Conservation (phyloP, 2,329 filamentous ascomycete genomes). For the Cryoendolithus antarcticus region DNA sequence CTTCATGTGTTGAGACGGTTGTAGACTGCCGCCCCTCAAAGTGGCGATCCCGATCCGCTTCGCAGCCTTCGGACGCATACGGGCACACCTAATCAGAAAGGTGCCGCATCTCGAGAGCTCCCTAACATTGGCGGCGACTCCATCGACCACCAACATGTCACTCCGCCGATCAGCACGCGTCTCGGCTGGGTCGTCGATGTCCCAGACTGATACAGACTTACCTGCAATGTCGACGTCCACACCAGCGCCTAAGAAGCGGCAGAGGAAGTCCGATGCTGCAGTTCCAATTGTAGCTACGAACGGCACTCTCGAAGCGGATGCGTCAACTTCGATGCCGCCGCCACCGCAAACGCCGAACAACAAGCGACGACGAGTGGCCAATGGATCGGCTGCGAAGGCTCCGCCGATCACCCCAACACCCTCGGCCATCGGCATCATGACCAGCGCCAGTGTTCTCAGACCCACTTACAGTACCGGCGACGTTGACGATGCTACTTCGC, state of each 20-base stretch:
- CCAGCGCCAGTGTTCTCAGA: conserved; percentile 19
- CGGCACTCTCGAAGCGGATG: no score
- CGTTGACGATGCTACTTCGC: conserved; percentile 23
- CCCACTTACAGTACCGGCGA: conserved; percentile 29
- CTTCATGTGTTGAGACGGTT: no score
- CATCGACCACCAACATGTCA: conserved; percentile 30
- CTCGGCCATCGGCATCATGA: conserved; percentile 35
- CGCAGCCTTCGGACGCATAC: no score
- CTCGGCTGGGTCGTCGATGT: conserved; percentile 2
- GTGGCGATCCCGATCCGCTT: no score
- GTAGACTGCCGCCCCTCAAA: no score
- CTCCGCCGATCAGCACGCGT: conserved; percentile 41
- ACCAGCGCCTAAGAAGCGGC: conserved; percentile 11
- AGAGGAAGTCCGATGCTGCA: conserved; percentile 11
- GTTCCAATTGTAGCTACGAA: not conserved
- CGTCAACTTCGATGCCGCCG: conserved; percentile 7
- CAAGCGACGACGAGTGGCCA: conserved; percentile 18
- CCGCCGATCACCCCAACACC: conserved; percentile 38
- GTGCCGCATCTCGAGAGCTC: no score
- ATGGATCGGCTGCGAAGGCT: conserved; percentile 11
- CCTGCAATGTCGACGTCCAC: conserved; percentile 1
- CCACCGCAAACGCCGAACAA: conserved; percentile 20
- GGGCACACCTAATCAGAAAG: no score
- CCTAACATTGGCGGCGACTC: no score
- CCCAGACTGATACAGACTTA: not conserved